These are phyloP conservation scores for Cynara cardunculus DNA, from an alignment of 129 eudicot species.

Conservation along the genomic window DNA sequence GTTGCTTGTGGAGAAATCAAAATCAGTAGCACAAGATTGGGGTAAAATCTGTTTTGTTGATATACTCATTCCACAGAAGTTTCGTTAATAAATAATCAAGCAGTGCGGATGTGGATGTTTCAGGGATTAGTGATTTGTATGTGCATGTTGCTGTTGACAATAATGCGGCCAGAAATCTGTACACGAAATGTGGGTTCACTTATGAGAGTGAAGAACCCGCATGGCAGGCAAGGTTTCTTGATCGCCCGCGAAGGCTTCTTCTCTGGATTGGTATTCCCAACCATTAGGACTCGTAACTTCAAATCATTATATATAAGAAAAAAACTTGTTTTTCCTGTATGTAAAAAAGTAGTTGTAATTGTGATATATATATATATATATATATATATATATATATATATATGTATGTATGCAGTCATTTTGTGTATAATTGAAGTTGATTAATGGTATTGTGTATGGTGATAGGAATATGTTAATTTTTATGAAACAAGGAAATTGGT, in stretches of 20 bases:
- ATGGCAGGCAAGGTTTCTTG: constrained; percentile 84
- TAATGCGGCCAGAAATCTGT: constrained; percentile 72
- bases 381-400: too few relatives aligned
- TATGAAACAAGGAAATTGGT: too few relatives aligned
- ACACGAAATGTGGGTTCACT: constrained; percentile 73
- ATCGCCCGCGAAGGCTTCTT: constrained; percentile 82
- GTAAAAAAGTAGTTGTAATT: neutral
- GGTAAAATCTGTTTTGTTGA: constrained; percentile 49
- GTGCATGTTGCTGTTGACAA: constrained; percentile 95
- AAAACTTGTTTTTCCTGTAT: neutral
- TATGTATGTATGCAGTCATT: too few relatives aligned
- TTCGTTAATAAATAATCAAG: neutral
- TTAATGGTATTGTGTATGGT: neutral
- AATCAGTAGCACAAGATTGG: constrained; percentile 71
- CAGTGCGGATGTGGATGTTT: neutral
- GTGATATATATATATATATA: neutral
- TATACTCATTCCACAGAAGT: neutral
- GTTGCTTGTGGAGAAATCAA: constrained; percentile 54
- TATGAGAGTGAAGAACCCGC: constrained; percentile 85
- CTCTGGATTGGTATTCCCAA: constrained; percentile 75
- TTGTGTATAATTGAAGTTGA: neutral
- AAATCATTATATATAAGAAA: neutral
- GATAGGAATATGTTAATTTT: too few relatives aligned
- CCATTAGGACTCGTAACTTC: constrained; percentile 30
- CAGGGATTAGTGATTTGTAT: constrained; percentile 91